These are phyloP conservation scores for Backusella luteola DNA, from an alignment of 192 early-diverging fungal species.

Conservation along the genomic window DNA sequence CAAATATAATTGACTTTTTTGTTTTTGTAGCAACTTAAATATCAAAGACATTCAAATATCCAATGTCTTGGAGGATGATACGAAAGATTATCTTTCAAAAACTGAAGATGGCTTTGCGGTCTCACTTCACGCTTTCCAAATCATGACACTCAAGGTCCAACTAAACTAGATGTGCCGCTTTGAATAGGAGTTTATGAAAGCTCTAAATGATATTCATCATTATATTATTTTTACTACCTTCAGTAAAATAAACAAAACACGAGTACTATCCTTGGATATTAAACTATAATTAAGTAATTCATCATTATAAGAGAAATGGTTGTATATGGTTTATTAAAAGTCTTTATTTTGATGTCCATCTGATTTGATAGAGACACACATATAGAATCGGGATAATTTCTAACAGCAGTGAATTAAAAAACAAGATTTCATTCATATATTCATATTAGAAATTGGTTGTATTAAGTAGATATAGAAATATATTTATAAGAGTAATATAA, in stretches of 20 bases:
- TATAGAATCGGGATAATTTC: background rate
- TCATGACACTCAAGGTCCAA: constrained; percentile 57
- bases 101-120: constrained; percentile 38
- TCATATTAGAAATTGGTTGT: too few relatives aligned
- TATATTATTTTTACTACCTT: background rate
- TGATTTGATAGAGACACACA: background rate
- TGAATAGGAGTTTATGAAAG: background rate
- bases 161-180: background rate
- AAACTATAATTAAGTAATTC: background rate
- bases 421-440: background rate
- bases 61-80: constrained; percentile 81
- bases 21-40: constrained; percentile 41
- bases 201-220: background rate
- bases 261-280: background rate
- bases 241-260: background rate
- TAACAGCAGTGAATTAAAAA: too few relatives aligned
- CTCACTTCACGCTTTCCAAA: constrained; percentile 61
- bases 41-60: constrained; percentile 54
- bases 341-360: background rate
- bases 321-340: background rate
- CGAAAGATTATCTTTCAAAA: constrained; percentile 28
- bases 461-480: background rate
- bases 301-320: background rate
- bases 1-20: background rate
- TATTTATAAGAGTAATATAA: background rate